phyloP scores from a whole-genome alignment of 495 filamentous ascomycete species.

The Podospora anserina region DNA sequence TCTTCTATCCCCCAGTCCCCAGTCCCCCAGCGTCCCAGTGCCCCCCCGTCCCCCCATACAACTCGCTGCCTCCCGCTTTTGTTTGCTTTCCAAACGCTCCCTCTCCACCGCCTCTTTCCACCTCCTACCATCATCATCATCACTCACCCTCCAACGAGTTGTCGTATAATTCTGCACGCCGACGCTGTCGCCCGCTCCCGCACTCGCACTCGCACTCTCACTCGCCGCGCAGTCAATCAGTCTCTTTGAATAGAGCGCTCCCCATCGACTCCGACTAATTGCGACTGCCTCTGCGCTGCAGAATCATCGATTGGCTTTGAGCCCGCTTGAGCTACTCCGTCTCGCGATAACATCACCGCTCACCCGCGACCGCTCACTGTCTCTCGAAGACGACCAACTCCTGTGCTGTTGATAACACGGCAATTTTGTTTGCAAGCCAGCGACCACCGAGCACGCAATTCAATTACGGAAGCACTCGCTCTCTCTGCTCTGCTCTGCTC shows the following conservation, averaged over 20 bases:
- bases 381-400: conserved; percentile 9
- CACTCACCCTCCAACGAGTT: conserved; percentile 8
- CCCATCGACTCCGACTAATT: not conserved
- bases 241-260: conserved; percentile 20
- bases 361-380: conserved; percentile 4
- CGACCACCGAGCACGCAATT: not conserved
- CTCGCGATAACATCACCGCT: conserved; percentile 1
- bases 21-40: conserved; percentile 23
- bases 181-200: conserved; percentile 29
- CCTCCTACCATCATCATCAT: not conserved
- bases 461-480: not conserved
- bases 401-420: not conserved
- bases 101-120: conserved; percentile 27
- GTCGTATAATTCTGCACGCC: conserved; percentile 32
- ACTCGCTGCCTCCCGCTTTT: not conserved
- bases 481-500: not conserved
- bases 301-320: conserved; percentile 22
- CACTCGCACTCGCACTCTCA: conserved; percentile 26
- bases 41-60: conserved; percentile 3
- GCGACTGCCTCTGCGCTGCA: conserved; percentile 20
- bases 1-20: conserved; percentile 26
- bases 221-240: conserved; percentile 26
- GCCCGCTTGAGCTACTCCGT: conserved; percentile 7
- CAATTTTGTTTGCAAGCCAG: not conserved
- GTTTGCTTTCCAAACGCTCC: not conserved